Conservation (phyloP, 352 stramenopile genomes). For the Peronospora tabacina region DNA sequence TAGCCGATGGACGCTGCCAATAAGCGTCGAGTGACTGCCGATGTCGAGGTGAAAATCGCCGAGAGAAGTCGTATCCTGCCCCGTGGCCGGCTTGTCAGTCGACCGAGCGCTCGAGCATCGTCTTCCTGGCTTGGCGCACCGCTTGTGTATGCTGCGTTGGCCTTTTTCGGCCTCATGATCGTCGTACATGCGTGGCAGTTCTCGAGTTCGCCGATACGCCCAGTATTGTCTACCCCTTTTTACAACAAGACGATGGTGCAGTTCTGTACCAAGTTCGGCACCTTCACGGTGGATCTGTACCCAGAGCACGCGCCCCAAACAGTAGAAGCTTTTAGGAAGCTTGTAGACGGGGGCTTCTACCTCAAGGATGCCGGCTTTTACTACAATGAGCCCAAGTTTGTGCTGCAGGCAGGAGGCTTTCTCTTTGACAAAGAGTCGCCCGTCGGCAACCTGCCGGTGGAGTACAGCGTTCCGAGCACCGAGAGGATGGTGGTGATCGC, state of each 20-base stretch:
- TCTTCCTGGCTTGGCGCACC: slow-evolving; percentile 36
- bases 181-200: slow-evolving; percentile 62
- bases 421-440: slow-evolving; percentile 65
- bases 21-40: slow-evolving; percentile 25
- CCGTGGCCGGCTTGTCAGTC: slow-evolving; percentile 2
- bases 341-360: slow-evolving; percentile 64
- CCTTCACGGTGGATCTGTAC: slow-evolving; percentile 75
- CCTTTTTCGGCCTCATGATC: slow-evolving; percentile 51
- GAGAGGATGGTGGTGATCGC: slow-evolving; percentile 81
- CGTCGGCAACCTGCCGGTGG: slow-evolving; percentile 57
- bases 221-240: slow-evolving; percentile 52
- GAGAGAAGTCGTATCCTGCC: slow-evolving; percentile 10
- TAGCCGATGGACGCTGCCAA: slow-evolving; percentile 22
- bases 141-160: slow-evolving; percentile 35
- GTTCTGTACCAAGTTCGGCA: slow-evolving; percentile 68
- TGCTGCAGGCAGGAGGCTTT: slow-evolving; percentile 71
- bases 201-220: slow-evolving; percentile 32
- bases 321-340: slow-evolving; percentile 59
- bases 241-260: slow-evolving; percentile 78
- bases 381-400: slow-evolving; percentile 75
- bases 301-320: slow-evolving; percentile 69
- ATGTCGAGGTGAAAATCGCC: slow-evolving; percentile 15
- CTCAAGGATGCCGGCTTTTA: slow-evolving; percentile 72
- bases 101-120: slow-evolving; percentile 1
- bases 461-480: slow-evolving; percentile 74